phyloP scores from a whole-genome alignment of 805 yeast genomes.

The Candida awuae region DNA sequence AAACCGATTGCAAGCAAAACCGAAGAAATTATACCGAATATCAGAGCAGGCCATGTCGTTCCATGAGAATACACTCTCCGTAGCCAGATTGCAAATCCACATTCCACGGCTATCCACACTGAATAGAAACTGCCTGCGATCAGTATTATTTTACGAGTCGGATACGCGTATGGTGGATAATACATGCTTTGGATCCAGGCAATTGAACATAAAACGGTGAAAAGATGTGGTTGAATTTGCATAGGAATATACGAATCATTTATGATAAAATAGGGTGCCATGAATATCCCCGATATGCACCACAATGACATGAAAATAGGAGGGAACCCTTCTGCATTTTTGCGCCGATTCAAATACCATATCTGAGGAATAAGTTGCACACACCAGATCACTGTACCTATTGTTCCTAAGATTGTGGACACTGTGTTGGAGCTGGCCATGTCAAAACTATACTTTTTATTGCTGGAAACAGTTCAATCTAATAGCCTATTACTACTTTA shows the following conservation, averaged over 20 bases:
- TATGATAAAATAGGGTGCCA: constrained; percentile 73
- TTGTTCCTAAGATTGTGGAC: constrained; percentile 72
- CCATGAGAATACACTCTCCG: constrained; percentile 41
- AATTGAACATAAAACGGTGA: constrained; percentile 58
- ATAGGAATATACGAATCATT: constrained; percentile 67
- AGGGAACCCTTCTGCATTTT: constrained; percentile 87
- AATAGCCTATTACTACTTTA: no score
- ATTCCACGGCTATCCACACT: constrained; percentile 51
- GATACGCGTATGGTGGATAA: constrained; percentile 58
- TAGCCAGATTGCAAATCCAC: constrained; percentile 66
- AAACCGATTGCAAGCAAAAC: constrained; percentile 68
- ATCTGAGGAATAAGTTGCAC: constrained; percentile 79
- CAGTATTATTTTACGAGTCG: constrained; percentile 29
- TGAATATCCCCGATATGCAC: constrained; percentile 72
- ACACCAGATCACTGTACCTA: constrained; percentile 93
- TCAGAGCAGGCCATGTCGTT: constrained; percentile 64
- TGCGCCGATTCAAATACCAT: constrained; percentile 55
- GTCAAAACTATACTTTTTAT: no score
- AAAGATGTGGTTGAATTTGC: constrained; percentile 81
- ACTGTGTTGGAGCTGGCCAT: constrained; percentile 32
- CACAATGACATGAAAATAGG: constrained; percentile 86
- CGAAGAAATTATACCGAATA: constrained; percentile 77
- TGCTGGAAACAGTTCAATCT: no score
- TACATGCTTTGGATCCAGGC: constrained; percentile 59
- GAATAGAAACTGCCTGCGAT: constrained; percentile 33